Base-by-base conservation (phyloP, 495 filamentous ascomycete genomes). In the Pseudomonodictys pantanalensis region DNA sequence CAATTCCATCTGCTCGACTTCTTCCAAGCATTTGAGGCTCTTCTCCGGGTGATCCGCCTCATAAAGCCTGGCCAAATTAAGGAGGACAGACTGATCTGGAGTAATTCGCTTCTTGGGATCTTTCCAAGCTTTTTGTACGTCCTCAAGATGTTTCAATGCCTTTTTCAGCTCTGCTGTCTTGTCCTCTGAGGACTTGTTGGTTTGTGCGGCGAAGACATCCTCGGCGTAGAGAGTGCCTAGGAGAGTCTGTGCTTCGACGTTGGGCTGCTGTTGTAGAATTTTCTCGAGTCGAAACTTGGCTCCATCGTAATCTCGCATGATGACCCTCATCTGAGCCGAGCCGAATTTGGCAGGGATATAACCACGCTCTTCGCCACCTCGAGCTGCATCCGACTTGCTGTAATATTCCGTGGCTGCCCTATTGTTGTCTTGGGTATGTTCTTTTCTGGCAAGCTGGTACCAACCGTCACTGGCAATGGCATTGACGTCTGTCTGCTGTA, bases 271-370 rank as follows among this genome's bases (percentile, higher is more conserved):
- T 68, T 91, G 88, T 25, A 96, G 84, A 55, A 97, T 90, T 75
- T 95, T 95, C 69, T 98, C 93, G 23, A 98, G 77, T 17, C 88
- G 83, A 65, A 96, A 91, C 72, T 97, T 97, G 12, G 93, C 95
- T 38, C 90, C 90, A 53, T 91, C 90, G 39, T 87, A 80, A 62
- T 98, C 92, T 52, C 83, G 85, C 71, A 87, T 88, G 23, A 91
- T 68, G 29, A 95, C 86, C 41, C 89, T 87, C 62, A 96, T 82
- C 73, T 98, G 93, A 0, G 93, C 90, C 6, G 83, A 80, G 35
- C 92, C 95, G 64, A 98, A 91, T 72, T 96, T 96, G 24, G 93
- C 93, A 4, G 93, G 92, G 6, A 95, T 71, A 69, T 87, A 96
- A 15, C 92, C 92, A 58, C 84, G 86, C 58, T 97, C 91, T 30